Conservation (phyloP, 2,329 filamentous ascomycete genomes). For the Fusarium nurragi region DNA sequence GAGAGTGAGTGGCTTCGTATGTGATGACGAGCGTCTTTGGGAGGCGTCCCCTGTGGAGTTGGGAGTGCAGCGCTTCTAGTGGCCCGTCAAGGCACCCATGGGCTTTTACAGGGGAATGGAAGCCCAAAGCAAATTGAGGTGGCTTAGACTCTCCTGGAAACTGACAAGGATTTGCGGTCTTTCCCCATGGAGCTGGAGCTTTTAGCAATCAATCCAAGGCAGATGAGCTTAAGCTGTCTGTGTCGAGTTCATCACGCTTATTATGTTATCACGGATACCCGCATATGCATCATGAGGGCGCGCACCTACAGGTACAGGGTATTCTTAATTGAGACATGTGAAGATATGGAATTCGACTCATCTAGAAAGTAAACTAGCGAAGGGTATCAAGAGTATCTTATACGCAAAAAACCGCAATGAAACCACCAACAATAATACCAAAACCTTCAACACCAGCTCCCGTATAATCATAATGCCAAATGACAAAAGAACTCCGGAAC, state of each 20-base stretch:
- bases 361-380: constrained; percentile 27
- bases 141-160: constrained; percentile 31
- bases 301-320: neutral
- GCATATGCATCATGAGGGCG: constrained; percentile 13
- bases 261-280: constrained; percentile 13
- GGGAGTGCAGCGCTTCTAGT: constrained; percentile 17
- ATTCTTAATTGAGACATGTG: neutral
- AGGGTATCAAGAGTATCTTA: constrained; percentile 42
- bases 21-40: constrained; percentile 32
- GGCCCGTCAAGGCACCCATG: constrained; percentile 17
- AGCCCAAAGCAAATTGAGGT: constrained; percentile 35
- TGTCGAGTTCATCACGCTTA: constrained; percentile 10
- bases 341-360: constrained; percentile 16
- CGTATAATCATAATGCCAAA: constrained; percentile 1
- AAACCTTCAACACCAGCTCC: constrained; percentile 22
- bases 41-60: constrained; percentile 22
- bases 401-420: constrained; percentile 23
- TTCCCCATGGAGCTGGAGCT: constrained; percentile 3
- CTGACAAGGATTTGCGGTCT: constrained; percentile 28
- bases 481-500: constrained; percentile 28
- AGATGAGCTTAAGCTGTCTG: neutral
- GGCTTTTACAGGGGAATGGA: constrained; percentile 18
- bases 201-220: neutral
- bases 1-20: constrained; percentile 27
- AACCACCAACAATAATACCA: constrained; percentile 11